Evolutionary conservation across 495 filamentous ascomycete species (phyloP).

Genomic region (Annulohypoxylon nitens): DNA sequence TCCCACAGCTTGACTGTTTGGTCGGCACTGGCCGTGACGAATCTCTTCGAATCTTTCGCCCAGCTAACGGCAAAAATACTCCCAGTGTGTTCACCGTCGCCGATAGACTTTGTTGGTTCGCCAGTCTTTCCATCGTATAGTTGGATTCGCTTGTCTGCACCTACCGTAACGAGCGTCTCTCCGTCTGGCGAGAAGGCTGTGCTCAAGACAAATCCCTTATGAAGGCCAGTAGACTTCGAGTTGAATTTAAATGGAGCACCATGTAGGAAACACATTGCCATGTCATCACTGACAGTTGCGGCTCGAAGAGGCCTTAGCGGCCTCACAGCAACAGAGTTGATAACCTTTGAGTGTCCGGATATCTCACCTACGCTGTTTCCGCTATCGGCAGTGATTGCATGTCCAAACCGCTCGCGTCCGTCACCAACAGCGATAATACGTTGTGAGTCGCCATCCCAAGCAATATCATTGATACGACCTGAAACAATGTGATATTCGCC

Average conservation of each 20-base stretch:
- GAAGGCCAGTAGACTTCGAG: conserved; percentile 75
- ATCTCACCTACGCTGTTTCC: conserved; percentile 97
- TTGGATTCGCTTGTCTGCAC: conserved; percentile 89
- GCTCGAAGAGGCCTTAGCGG: conserved; percentile 91
- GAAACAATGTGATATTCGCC: conserved; percentile 95
- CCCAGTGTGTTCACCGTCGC: conserved; percentile 85
- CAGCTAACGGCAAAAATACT: conserved; percentile 94
- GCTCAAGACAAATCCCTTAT: conserved; percentile 89
- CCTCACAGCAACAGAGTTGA: conserved; percentile 91
- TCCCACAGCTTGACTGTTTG: conserved; percentile 94
- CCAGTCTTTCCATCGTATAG: conserved; percentile 96
- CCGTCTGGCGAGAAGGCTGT: conserved; percentile 94
- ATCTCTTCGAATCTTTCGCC: conserved; percentile 87
- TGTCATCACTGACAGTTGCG: conserved; percentile 91
- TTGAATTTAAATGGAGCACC: conserved; percentile 96
- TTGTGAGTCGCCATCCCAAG: conserved; percentile 97
- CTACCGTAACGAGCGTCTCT: conserved; percentile 83
- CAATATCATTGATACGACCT: conserved; percentile 93
- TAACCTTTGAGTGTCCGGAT: conserved; percentile 85
- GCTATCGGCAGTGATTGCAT: conserved; percentile 94
- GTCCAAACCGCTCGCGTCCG: conserved; percentile 92
- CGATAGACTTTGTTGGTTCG: conserved; percentile 79
- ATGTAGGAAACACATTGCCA: conserved; percentile 88
- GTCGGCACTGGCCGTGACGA: conserved; percentile 93
- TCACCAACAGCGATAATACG: conserved; percentile 96